Evolutionary conservation across 257 asterid species (phyloP).

Genomic region (Forsythia suspensa): DNA sequence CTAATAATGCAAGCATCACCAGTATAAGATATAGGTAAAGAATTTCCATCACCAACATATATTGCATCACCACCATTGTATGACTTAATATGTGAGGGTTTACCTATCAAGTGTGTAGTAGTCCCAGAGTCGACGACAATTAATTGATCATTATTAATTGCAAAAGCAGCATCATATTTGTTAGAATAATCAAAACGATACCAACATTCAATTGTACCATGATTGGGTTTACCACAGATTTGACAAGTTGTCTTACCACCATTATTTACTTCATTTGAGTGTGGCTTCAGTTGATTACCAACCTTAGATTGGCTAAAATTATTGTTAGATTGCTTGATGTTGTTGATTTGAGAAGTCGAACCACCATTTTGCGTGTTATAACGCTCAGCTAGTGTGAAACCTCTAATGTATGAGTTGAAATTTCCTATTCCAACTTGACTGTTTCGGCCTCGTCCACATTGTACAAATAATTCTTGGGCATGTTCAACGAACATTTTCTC

Average conservation of each 20-base stretch:
- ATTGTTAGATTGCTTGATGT: neutral
- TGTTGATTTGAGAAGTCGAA: neutral
- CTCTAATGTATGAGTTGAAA: neutral
- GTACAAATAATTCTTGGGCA: neutral
- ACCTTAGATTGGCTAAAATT: too few relatives aligned
- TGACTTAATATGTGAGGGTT: neutral
- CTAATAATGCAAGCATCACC: neutral
- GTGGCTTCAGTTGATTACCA: neutral
- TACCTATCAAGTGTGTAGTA: constrained; percentile 1
- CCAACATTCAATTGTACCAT: neutral
- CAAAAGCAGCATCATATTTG: neutral
- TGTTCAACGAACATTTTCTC: neutral
- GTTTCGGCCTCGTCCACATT: neutral
- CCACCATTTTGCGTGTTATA: neutral
- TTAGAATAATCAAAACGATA: constrained; percentile 4
- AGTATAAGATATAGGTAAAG: neutral
- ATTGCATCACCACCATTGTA: constrained; percentile 5
- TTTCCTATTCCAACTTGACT: neutral
- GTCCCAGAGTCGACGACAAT: neutral
- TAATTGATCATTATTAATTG: neutral
- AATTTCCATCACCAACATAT: constrained; percentile 4
- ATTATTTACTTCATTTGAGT: too few relatives aligned
- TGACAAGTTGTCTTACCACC: neutral
- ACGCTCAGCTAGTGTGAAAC: neutral
- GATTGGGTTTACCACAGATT: constrained; percentile 8